These are phyloP conservation scores for Pilobolus umbonatus DNA, from an alignment of 192 early-diverging fungal species.

Conservation along the genomic window DNA sequence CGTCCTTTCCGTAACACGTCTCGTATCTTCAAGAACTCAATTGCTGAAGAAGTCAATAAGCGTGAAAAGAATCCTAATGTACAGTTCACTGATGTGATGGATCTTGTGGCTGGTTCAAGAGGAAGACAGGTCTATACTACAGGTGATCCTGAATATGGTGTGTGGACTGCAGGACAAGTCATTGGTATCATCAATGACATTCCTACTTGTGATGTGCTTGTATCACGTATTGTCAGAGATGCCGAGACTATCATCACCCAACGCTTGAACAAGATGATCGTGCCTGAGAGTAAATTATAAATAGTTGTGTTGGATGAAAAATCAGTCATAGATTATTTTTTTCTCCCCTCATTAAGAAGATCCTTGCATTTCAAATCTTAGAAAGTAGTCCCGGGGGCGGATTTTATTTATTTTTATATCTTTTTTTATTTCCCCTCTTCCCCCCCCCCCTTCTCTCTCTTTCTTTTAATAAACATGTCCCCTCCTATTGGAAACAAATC, in stretches of 20 bases:
- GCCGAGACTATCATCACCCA: constrained; percentile 41
- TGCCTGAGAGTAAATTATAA: constrained; percentile 24
- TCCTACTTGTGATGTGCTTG: constrained; percentile 65
- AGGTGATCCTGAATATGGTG: constrained; percentile 52
- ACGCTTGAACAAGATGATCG: constrained; percentile 9
- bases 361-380: too few species aligned
- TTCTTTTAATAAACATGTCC: constrained; percentile 31
- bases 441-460: not conserved
- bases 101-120: constrained; percentile 61
- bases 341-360: not conserved
- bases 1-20: constrained; percentile 74
- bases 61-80: constrained; percentile 64
- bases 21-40: constrained; percentile 68
- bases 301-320: constrained; percentile 1
- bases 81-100: constrained; percentile 62
- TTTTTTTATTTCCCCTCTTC: constrained; percentile 2
- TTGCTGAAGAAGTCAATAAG: constrained; percentile 61
- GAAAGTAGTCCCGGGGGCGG: constrained; percentile 6
- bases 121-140: constrained; percentile 54
- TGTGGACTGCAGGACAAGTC: constrained; percentile 66
- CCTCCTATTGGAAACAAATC: constrained; percentile 59
- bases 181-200: constrained; percentile 74
- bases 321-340: not conserved
- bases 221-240: constrained; percentile 51
- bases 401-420: constrained; percentile 4